Base-by-base conservation (phyloP, 2,329 filamentous ascomycete species). In the Cladosporium sp. region DNA sequence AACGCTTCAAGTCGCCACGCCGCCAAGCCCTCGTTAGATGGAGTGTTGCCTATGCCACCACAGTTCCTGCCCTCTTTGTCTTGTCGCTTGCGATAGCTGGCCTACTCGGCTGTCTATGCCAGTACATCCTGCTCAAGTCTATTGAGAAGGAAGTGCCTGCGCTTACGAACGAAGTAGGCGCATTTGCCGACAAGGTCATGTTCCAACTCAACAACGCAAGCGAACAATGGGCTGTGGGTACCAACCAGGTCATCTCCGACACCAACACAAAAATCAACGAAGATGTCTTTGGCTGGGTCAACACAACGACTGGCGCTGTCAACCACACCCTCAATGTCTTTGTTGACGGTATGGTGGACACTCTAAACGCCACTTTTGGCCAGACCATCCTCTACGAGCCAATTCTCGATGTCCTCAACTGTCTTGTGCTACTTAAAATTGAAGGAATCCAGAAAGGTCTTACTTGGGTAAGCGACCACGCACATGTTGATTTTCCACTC, bases 381-480 rank as follows among this genome's bases (percentile, higher is more conserved):
- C 89, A 88, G 57, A 97, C 94, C 0, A 80, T 93, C 51, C 88
- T 97, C 52, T 86, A 92, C 70, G 86, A 89, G 32, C 91, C 93
- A 0, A 89, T 97, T 73, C 84, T 88, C 73, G 90, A 92, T 52
- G 87, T 97, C 38, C 85, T 97, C 69, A 86, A 92, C 75, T 98
- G 95, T 75, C 84, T 98, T n/a, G 87, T 98, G 70, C 88, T 90
- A 8, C 84, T 96, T 74, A 98, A 98, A 82, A 85, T 98, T 69
- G 88, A 91, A 71, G 86, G 88, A 26, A 87, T 99, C 70, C 88
- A 98, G 77, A 90, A 91, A 74, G 95, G 91, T 14, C 84, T 98
- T n/a, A 96, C 92, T 0, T 99, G 94, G 94, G 91, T 97, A 12
- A 87, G 91, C 73, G 90, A 98, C 71, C 83, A 98, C 76, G 92